These are phyloP conservation scores for Solanum habrochaites DNA, from an alignment of 257 asterid genomes.

Conservation along the genomic window DNA sequence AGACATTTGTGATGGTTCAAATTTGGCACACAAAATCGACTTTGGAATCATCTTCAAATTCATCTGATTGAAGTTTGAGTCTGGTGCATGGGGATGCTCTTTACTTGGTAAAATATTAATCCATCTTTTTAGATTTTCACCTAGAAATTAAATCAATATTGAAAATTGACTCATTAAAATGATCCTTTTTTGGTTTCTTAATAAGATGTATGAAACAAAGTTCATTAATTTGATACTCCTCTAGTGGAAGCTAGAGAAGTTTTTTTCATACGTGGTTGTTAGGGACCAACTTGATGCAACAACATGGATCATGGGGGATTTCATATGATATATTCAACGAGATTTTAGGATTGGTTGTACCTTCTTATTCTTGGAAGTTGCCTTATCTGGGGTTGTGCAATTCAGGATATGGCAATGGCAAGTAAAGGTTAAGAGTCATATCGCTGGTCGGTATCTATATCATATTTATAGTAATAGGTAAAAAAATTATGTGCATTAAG, in stretches of 20 bases:
- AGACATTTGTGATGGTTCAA: too few species aligned
- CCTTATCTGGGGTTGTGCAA: conserved; percentile 86
- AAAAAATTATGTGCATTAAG: background rate
- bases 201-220: conserved; percentile 60
- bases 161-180: too few species aligned
- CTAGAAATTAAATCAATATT: too few species aligned
- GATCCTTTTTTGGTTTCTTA: too few species aligned
- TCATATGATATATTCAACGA: conserved; percentile 38
- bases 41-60: too few species aligned
- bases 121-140: too few species aligned
- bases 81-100: too few species aligned
- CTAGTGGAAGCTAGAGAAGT: conserved; percentile 66
- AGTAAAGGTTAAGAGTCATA: conserved; percentile 31
- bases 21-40: too few species aligned
- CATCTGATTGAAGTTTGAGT: too few species aligned
- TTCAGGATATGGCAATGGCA: conserved; percentile 46
- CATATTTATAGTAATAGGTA: background rate
- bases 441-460: background rate
- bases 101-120: too few species aligned
- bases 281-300: conserved; percentile 30
- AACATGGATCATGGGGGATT: conserved; percentile 50
- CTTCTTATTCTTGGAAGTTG: conserved; percentile 41
- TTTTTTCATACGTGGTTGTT: conserved; percentile 40
- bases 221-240: conserved; percentile 59
- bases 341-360: conserved; percentile 19